These are phyloP conservation scores for Apium graveolens DNA, from an alignment of 129 eudicot genomes.

Conservation along the genomic window DNA sequence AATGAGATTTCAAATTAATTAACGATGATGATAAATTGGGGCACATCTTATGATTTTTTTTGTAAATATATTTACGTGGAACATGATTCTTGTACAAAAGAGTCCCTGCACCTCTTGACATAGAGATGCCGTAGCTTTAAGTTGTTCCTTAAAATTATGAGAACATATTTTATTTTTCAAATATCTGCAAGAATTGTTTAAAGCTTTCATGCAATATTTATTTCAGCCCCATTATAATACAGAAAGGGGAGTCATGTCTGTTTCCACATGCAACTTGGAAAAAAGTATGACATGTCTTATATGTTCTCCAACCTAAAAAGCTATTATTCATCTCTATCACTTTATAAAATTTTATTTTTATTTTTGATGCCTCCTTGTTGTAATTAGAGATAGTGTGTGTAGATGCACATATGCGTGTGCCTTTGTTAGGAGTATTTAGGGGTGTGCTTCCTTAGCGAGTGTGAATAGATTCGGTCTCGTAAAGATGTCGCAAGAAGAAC, in stretches of 20 bases:
- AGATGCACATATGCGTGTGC: background rate
- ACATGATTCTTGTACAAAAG: too few relatives aligned
- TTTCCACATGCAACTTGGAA: conserved; percentile 46
- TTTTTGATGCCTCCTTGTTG: conserved; percentile 17
- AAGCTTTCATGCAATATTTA: background rate
- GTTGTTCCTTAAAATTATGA: background rate
- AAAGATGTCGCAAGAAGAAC: conserved; percentile 43
- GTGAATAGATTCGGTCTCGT: conserved; percentile 42
- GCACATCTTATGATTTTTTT: too few relatives aligned
- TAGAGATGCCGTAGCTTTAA: background rate
- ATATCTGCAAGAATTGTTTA: background rate
- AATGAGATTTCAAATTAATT: background rate
- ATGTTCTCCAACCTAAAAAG: conserved; percentile 38
- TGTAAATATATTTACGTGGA: background rate
- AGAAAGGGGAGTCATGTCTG: conserved; percentile 23
- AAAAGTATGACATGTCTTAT: conserved; percentile 15
- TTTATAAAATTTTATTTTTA: conserved; percentile 43
- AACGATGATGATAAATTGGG: too few relatives aligned
- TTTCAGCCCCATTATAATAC: background rate
- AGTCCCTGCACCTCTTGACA: too few relatives aligned
- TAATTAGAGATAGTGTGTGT: background rate
- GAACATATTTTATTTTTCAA: background rate
- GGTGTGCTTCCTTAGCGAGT: background rate
- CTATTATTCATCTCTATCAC: conserved; percentile 49
- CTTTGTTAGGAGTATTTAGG: conserved; percentile 2